Percentiles rank a stretch among this genome's conserved stretches.
phyloP scores from a whole-genome alignment of 1,284 basidiomycete genomes.

The Leccinum solheimii region DNA sequence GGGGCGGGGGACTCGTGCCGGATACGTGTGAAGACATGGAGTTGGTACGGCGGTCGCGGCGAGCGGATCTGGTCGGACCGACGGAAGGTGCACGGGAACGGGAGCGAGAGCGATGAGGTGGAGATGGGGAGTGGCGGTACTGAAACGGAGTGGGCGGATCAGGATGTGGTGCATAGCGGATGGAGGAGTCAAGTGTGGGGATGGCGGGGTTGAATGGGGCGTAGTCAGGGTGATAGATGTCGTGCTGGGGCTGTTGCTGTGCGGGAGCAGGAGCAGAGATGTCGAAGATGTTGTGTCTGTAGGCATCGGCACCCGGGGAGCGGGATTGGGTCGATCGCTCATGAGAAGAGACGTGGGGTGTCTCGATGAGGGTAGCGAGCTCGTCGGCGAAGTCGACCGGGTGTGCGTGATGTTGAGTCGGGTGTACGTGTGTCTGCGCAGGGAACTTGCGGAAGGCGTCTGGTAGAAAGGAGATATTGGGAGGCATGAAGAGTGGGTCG shows the following conservation, averaged over 20 bases:
- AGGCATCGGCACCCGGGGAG: constrained; percentile 38
- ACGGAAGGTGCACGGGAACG: constrained; percentile 46
- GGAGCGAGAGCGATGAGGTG: constrained; percentile 44
- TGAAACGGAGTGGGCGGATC: constrained; percentile 36
- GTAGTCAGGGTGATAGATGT: constrained; percentile 31
- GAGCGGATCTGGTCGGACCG: constrained; percentile 50
- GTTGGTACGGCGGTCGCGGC: constrained; percentile 47
- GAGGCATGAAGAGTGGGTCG: constrained; percentile 43
- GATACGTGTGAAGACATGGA: constrained; percentile 53
- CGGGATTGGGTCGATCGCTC: constrained; percentile 37
- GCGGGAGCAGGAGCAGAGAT: constrained; percentile 47
- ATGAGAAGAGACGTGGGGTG: constrained; percentile 41
- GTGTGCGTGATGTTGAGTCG: constrained; percentile 8
- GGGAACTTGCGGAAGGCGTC: constrained; percentile 55
- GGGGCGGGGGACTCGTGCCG: constrained; percentile 46
- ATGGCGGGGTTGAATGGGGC: constrained; percentile 58
- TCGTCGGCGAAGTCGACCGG: constrained; percentile 64
- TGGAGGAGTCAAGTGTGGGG: constrained; percentile 58
- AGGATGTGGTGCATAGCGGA: constrained; percentile 56
- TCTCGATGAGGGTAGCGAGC: constrained; percentile 56
- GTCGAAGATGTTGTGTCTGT: constrained; percentile 73
- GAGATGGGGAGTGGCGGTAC: constrained; percentile 36
- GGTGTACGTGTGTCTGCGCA: constrained; percentile 19
- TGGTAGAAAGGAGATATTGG: constrained; percentile 42
- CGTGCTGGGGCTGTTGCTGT: constrained; percentile 21